Base-by-base conservation (phyloP, 257 asterid species). In the Penstemon davidsonii region DNA sequence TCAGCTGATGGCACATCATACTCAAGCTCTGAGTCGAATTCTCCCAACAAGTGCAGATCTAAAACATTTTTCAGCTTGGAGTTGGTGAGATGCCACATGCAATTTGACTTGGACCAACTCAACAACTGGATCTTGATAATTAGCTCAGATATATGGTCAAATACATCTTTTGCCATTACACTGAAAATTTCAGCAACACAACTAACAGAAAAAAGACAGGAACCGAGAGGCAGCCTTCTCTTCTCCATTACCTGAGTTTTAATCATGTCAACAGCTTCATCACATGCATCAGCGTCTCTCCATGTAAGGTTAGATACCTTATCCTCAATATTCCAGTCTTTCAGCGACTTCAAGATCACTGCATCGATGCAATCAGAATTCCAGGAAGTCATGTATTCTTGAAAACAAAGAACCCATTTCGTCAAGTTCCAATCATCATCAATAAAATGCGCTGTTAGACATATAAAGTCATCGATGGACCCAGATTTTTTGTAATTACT, bases 181-280 rank as follows among this genome's bases (percentile, higher is more conserved):
- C 62, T 37, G 45, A 67, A 76, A 39, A 76, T 49, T 9, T 55
- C 67, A 41, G 81, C 81, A 67, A 67, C 66, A 49, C 81, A 76
- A 61, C 54, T 10, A 15, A 55, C 63, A 9, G 37, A 59, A 66
- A 72, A 62, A 36, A 61, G 10, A 51, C 45, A 47, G 39, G 74
- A 58, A 46, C 62, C 44, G 3, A 60, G 36, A 6, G 54, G 62
- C 46, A 62, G 66, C 37, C 49, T 18, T 7, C 69, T 63, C 64
- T 62, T 74, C 37, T 54, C 71, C 42, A 36, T 43, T 8, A 67
- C 5, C 39, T 50, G 53, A 65, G 42, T 15, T 36, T 49, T 39
- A 18, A 64, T 63, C 41, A 38, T 46, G 19, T 65, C 78, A 33
- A 72, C 13, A 47, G 55, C 40, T 46, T 55, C 77, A 52, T 56